Base-by-base conservation (phyloP, 345 rosid species). In the Geranium rotundifolium region DNA sequence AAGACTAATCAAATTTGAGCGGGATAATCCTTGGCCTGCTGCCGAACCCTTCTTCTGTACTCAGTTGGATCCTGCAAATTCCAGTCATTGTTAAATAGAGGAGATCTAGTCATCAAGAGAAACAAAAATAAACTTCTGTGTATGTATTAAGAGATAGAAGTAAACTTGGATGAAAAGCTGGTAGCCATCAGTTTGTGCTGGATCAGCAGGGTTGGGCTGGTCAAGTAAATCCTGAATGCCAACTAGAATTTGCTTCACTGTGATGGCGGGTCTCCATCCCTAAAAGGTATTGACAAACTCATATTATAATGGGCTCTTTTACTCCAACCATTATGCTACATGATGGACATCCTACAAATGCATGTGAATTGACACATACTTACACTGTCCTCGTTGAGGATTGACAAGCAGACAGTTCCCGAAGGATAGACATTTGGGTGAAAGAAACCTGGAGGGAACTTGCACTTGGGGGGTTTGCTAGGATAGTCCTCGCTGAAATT, bases 221-320 rank as follows among this genome's bases (percentile, higher is more conserved):
- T 89, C 96, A 56, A 89, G 87, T 76, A 89, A 76, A 74, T 86
- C 96, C 70, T 89, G 96, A 67, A 89, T 89, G 31, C 96, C 96
- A 0, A 89, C 85, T 69, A 89, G 93, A 77, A 89, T 89, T 77
- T 89, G 96, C 82, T 84, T 89, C 71, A 89, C 90, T 1, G 96
- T 84, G 17, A 89, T 89, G 46, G 96, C 96, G n/a, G 96, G 96
- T 81, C 92, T 84, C 96, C 96, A 89, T 13, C 96, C 96, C 93
- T 89, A 73, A 37, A 63, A 9, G 55, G 27, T 3, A 3, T 34
- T 4, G 8, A 34, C 8, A 3, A 4, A 34, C 4, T 34, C 8
- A 34, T 8, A 34, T 3, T 3, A n/a, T n/a, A n/a, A n/a, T n/a
- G n/a, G n/a, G n/a, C n/a, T n/a, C n/a, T n/a, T n/a, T n/a, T n/a